These are phyloP conservation scores for Wickerhamiella hasegawae DNA, from an alignment of 805 yeast genomes.

Conservation along the genomic window DNA sequence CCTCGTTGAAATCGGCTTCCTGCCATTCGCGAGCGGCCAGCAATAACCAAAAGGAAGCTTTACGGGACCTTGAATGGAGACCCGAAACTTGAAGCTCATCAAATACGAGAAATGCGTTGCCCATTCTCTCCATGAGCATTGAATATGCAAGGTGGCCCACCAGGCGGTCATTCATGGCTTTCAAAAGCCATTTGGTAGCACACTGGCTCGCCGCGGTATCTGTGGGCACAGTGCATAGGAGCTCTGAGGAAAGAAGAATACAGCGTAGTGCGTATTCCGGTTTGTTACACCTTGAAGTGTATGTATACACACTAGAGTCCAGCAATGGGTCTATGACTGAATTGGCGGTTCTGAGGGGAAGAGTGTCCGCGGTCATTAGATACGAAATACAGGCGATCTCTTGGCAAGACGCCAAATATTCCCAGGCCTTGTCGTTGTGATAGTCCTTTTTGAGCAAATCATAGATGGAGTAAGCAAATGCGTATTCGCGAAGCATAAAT, in stretches of 20 bases:
- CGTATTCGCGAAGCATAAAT: constrained; percentile 78
- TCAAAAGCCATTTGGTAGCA: constrained; percentile 32
- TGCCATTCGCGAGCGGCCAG: constrained; percentile 64
- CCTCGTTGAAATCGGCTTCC: constrained; percentile 15
- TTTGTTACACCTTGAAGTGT: constrained; percentile 51
- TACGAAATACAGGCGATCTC: constrained; percentile 72
- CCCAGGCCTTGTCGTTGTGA: constrained; percentile 63
- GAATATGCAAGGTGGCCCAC: constrained; percentile 31
- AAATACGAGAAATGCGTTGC: constrained; percentile 31
- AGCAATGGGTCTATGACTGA: constrained; percentile 43
- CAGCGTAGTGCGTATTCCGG: constrained; percentile 59
- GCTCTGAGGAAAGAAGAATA: constrained; percentile 49
- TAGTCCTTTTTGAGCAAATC: constrained; percentile 70
- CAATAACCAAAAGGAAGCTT: constrained; percentile 62
- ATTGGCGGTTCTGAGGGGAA: constrained; percentile 31
- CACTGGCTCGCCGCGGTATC: constrained; percentile 28
- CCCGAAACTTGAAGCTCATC: constrained; percentile 12
- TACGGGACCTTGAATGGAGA: constrained; percentile 39
- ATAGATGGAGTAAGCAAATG: constrained; percentile 67
- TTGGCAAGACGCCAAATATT: constrained; percentile 65
- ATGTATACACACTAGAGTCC: constrained; percentile 62
- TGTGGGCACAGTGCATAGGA: constrained; percentile 31
- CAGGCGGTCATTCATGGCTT: constrained; percentile 25
- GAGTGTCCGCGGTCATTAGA: constrained; percentile 32
- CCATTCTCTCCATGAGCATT: constrained; percentile 35